Base-by-base conservation (phyloP, 2,329 filamentous ascomycete genomes). In the Aspergillus carbonarius region DNA sequence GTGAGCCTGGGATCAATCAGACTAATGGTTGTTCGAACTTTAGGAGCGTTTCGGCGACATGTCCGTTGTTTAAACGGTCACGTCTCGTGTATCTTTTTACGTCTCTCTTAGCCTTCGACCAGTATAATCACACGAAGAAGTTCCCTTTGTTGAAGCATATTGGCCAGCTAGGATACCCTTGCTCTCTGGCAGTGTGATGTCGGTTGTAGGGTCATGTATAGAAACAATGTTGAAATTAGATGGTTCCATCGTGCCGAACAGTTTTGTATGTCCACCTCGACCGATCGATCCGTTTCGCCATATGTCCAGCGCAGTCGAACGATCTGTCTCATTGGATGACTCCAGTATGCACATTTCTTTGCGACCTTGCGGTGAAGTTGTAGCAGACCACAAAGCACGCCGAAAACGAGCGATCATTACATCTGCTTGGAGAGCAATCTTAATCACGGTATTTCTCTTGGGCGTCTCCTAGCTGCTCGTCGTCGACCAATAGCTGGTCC, bases 31-130 rank as follows among this genome's bases (percentile, higher is more conserved):
- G 18, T 57, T 56, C 76, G 57, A 64, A 67, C 48, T 72, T 68
- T 72, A 98, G 93, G 95, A 99, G 87, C 96, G 93, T 86, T 99
- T 98, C 81, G 95, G 95, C 83, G 93, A 98, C 78, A 88, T 98
- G 72, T 93, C 95, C 72, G 82, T 96, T 71, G 84, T 98, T 79
- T 99, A 96, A 87, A 85, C 76, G 60, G 60, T 60, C 18, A 62
- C 58, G 55, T 55, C 48, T 47, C 50, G 64, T 64, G 62, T 62
- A 62, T 72, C 59, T 54, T 57, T 63, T 66, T 66, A 61, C 64
- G 61, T 64, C 65, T 67, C 60, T 55, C 57, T 72, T 71, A 66
- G 71, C 68, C 68, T 60, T 61, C 67, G 57, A 63, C 66, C 69
- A 66, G 63, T 68, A 57, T 68, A 55, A 67, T 70, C 66, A 65